Evolutionary conservation across 1,139 yeast species (phyloP).

Genomic region (Entelexis paramagnoliae): DNA sequence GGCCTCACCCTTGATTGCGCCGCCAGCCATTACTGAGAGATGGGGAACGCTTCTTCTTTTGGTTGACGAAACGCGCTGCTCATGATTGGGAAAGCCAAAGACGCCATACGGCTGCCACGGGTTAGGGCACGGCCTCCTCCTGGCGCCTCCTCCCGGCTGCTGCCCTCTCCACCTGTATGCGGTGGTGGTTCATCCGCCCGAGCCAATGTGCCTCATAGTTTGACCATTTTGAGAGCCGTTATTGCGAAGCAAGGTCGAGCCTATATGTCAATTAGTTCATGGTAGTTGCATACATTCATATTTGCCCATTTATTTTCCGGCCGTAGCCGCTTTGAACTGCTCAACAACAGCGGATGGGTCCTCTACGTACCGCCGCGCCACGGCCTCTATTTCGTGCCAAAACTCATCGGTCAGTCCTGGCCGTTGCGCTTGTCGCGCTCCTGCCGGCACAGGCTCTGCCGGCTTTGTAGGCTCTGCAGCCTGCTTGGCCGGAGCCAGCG

Average conservation of each 20-base stretch:
- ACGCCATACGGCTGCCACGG: neutral
- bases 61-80: neutral
- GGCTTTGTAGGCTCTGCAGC: neutral
- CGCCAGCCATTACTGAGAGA: slow-evolving; percentile 22
- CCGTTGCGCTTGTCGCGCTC: neutral
- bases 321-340: neutral
- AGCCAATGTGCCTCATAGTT: no score
- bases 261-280: no score
- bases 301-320: no score
- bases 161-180: no score
- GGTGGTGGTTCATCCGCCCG: no score
- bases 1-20: slow-evolving; percentile 28
- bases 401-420: slow-evolving; percentile 19
- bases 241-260: no score
- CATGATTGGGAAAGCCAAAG: neutral
- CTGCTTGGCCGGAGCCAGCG: neutral
- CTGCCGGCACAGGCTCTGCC: neutral
- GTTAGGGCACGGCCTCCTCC: no score
- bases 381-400: slow-evolving; percentile 23
- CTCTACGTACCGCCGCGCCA: slow-evolving; percentile 21
- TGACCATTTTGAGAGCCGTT: no score
- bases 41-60: neutral
- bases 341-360: slow-evolving; percentile 14
- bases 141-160: no score
- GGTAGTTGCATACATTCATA: no score